Percentiles rank a stretch among this genome's conserved stretches.
Conservation (phyloP, 148 eudicot species). For the Vaccinium corymbosum region DNA sequence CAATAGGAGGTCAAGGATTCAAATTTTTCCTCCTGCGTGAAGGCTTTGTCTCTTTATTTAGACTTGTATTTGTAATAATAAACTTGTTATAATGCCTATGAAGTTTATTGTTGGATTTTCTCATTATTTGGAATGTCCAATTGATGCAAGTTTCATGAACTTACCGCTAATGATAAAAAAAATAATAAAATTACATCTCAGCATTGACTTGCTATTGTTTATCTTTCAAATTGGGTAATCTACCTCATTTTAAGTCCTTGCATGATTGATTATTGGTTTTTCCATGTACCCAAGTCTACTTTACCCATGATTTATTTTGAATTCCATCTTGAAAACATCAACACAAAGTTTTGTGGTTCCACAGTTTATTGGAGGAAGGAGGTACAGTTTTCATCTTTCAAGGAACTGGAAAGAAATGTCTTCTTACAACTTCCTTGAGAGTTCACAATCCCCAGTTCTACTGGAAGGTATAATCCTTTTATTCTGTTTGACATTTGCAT, state of each 20-base stretch:
- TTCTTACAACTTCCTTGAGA: conserved; percentile 51
- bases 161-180: not conserved
- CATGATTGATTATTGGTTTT: not conserved
- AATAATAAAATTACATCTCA: not conserved
- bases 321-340: not conserved
- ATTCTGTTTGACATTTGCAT: not conserved
- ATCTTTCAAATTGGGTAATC: not conserved
- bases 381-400: conserved; percentile 67
- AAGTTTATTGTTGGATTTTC: not conserved
- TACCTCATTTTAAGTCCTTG: not conserved
- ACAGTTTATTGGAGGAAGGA: conserved; percentile 81
- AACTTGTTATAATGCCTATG: not conserved
- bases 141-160: not conserved
- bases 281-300: not conserved
- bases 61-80: too few species aligned
- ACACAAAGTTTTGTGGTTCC: not conserved
- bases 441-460: conserved; percentile 83
- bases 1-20: too few species aligned
- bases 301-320: not conserved
- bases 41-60: too few species aligned
- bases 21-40: too few species aligned
- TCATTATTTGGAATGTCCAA: not conserved
- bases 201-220: not conserved
- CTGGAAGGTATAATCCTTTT: conserved; percentile 64
- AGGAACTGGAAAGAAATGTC: conserved; percentile 46